Conservation (phyloP, 1,139 yeast species). For the Saccharomyces hybrid region DNA sequence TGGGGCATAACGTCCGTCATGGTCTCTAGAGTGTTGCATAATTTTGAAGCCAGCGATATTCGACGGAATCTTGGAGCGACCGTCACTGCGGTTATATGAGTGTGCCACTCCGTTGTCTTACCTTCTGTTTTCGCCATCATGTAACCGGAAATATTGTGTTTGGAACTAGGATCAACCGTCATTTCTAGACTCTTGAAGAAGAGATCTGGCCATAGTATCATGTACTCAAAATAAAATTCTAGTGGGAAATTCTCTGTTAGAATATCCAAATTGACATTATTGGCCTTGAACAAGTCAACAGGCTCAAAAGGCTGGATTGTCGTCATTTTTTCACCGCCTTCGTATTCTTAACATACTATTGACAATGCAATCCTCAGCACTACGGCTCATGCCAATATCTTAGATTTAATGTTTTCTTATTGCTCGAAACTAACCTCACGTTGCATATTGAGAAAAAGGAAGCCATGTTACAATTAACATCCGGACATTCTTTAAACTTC, state of each 20-base stretch:
- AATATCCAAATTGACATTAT: slow-evolving; percentile 74
- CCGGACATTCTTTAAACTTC: not conserved
- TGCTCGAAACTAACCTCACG: not conserved
- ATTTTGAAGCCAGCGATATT: slow-evolving; percentile 67
- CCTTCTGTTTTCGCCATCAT: slow-evolving; percentile 99
- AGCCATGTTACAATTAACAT: not conserved
- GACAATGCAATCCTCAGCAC: not conserved
- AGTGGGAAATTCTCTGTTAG: slow-evolving; percentile 85
- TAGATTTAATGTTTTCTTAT: not conserved
- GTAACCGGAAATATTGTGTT: slow-evolving; percentile 49
- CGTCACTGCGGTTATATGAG: slow-evolving; percentile 95
- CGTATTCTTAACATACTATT: not conserved
- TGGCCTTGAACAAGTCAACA: slow-evolving; percentile 66
- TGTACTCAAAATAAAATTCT: slow-evolving; percentile 75
- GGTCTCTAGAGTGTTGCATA: slow-evolving; percentile 66
- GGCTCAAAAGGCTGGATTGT: slow-evolving; percentile 63
- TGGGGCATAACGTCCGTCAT: slow-evolving; percentile 65
- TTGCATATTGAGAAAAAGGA: not conserved
- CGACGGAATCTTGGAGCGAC: slow-evolving; percentile 77
- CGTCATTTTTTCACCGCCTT: slow-evolving; percentile 22
- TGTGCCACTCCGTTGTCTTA: slow-evolving; percentile 76
- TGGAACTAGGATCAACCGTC: slow-evolving; percentile 19
- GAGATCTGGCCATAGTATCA: slow-evolving; percentile 80
- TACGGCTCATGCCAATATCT: not conserved
- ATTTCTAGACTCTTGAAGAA: slow-evolving; percentile 65